Evolutionary conservation across 345 rosid species (phyloP).

Genomic region (Garcia nutans): DNA sequence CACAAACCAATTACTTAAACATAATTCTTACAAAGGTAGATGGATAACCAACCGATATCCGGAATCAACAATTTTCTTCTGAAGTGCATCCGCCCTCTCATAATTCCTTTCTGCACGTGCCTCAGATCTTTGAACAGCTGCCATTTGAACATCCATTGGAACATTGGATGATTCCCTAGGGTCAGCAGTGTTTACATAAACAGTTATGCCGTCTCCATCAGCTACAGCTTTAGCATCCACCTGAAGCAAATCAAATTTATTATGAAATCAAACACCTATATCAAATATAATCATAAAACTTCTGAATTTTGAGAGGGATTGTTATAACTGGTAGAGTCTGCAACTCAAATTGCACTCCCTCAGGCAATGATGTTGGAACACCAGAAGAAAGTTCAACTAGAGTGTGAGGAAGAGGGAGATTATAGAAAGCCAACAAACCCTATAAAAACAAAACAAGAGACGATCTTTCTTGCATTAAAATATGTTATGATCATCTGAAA

Average conservation of each 20-base stretch:
- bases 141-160: constrained; percentile 55
- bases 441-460: constrained; percentile 11
- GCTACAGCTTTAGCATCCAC: constrained; percentile 70
- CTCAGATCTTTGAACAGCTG: constrained; percentile 53
- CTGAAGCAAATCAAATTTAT: constrained; percentile 40
- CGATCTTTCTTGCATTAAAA: constrained; percentile 3
- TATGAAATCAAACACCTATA: constrained; percentile 7
- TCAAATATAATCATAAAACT: neutral
- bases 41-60: constrained; percentile 61
- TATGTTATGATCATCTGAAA: neutral
- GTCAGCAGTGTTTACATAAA: constrained; percentile 57
- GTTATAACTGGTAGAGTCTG: constrained; percentile 65
- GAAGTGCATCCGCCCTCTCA: constrained; percentile 58
- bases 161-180: constrained; percentile 59
- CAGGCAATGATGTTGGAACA: constrained; percentile 45
- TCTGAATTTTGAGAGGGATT: neutral
- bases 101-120: constrained; percentile 63
- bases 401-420: constrained; percentile 58
- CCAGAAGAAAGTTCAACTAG: constrained; percentile 37
- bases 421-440: constrained; percentile 85
- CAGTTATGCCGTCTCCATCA: constrained; percentile 81
- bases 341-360: constrained; percentile 56
- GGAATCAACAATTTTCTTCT: constrained; percentile 49
- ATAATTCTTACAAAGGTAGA: neutral
- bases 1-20: neutral